Percentiles rank a stretch among this genome's conserved stretches.
These are phyloP conservation scores for Termitomyces heimii DNA, from an alignment of 768 basidiomycete genomes.

Conservation along the genomic window DNA sequence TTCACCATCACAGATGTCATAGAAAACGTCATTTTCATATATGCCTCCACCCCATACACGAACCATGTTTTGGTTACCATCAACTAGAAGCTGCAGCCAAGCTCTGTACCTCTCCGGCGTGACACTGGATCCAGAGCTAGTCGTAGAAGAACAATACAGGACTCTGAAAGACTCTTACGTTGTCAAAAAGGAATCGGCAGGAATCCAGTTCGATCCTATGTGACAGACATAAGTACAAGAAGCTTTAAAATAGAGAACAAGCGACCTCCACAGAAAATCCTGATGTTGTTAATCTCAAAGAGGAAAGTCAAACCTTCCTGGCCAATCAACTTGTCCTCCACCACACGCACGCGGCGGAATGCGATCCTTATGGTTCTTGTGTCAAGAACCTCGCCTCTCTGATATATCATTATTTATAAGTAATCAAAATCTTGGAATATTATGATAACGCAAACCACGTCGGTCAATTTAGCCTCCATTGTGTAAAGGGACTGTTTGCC, in stretches of 20 bases:
- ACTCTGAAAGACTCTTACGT: constrained; percentile 38
- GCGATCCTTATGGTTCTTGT: constrained; percentile 54
- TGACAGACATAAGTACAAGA: not conserved
- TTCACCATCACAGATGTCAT: constrained; percentile 75
- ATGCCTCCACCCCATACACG: constrained; percentile 95
- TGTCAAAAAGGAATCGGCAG: constrained; percentile 87
- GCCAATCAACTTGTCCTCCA: constrained; percentile 76
- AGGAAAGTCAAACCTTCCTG: constrained; percentile 79
- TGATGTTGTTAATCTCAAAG: constrained; percentile 87
- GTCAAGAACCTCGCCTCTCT: constrained; percentile 53
- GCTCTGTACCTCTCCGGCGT: constrained; percentile 55
- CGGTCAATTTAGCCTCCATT: constrained; percentile 47
- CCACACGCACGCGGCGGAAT: constrained; percentile 71
- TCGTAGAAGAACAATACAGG: not conserved
- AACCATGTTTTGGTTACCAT: constrained; percentile 91
- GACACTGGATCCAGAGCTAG: constrained; percentile 23
- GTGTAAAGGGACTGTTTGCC: constrained; percentile 78
- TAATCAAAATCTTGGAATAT: not conserved
- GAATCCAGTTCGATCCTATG: constrained; percentile 88
- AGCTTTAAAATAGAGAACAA: not conserved
- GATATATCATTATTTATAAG: not conserved
- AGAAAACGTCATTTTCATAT: constrained; percentile 80
- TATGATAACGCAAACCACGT: constrained; percentile 35
- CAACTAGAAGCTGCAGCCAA: constrained; percentile 81
- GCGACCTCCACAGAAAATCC: constrained; percentile 82